A percentile compares a stretch with the other conserved stretches of the same genome.
phyloP scores from a whole-genome alignment of 257 asterid genomes.

The Nicotiana knightiana region DNA sequence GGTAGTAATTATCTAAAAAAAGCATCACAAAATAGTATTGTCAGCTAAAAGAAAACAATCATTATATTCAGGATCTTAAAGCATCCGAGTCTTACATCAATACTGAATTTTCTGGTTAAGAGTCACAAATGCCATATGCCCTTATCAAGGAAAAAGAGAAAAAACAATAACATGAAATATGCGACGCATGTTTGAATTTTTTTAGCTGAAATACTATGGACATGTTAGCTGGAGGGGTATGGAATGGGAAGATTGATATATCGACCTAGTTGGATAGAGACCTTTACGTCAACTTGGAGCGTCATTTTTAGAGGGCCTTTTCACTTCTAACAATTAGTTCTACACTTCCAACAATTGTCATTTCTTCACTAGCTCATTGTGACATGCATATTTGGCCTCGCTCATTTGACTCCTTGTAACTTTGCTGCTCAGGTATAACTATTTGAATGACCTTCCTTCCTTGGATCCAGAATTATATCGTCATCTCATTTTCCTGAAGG shows the following conservation, averaged over 20 bases:
- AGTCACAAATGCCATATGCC: too few species aligned
- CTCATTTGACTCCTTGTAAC: not conserved
- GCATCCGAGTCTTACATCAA: not conserved
- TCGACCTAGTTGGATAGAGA: not conserved
- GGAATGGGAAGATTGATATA: not conserved
- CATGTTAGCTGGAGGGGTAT: not conserved
- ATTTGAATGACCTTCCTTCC: slow-evolving; percentile 95
- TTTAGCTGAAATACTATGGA: slow-evolving; percentile 4
- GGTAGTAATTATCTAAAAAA: not conserved
- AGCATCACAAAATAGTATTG: not conserved
- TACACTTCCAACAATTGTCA: not conserved
- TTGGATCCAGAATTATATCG: slow-evolving; percentile 95
- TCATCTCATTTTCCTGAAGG: slow-evolving; percentile 90
- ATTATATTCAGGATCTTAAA: not conserved
- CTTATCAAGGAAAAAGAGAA: too few species aligned
- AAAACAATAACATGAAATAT: too few species aligned
- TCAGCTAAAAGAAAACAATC: not conserved
- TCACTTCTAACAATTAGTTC: not conserved
- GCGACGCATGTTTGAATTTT: not conserved
- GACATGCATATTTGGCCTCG: slow-evolving; percentile 1
- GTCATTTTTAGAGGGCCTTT: not conserved
- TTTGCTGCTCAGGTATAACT: slow-evolving; percentile 65
- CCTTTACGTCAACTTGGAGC: not conserved
- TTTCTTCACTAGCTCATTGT: not conserved
- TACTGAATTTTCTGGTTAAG: not conserved